Conservation (phyloP, 2,329 filamentous ascomycete species). For the Zasmidium angulare region DNA sequence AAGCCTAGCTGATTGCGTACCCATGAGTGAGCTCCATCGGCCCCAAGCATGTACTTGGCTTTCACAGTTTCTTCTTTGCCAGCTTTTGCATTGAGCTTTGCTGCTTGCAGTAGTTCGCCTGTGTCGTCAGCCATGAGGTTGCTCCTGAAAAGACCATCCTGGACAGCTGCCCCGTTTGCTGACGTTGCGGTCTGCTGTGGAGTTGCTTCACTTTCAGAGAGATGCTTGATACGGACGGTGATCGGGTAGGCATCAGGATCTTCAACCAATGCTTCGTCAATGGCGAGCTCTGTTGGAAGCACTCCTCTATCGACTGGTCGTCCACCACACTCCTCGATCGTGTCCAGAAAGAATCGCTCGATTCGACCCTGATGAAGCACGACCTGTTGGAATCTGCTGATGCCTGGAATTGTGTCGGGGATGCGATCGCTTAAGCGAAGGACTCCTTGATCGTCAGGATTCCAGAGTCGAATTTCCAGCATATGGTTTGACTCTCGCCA, state of each 20-base stretch:
- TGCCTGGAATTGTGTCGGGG: slow-evolving; percentile 55
- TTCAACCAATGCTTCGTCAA: slow-evolving; percentile 54
- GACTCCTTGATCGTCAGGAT: slow-evolving; percentile 58
- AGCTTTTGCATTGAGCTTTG: background rate
- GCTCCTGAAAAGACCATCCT: slow-evolving; percentile 60
- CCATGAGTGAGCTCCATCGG: background rate
- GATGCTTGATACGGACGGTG: slow-evolving; percentile 57
- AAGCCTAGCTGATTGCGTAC: background rate
- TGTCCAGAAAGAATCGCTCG: slow-evolving; percentile 51
- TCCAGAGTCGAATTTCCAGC: slow-evolving; percentile 58
- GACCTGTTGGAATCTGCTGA: slow-evolving; percentile 56
- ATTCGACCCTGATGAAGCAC: slow-evolving; percentile 70
- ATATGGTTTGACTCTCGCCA: slow-evolving; percentile 66
- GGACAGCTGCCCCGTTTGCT: slow-evolving; percentile 33
- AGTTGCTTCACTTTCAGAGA: slow-evolving; percentile 59
- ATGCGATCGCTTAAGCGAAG: slow-evolving; percentile 59
- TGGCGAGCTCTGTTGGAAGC: slow-evolving; percentile 55
- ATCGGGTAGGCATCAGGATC: slow-evolving; percentile 59
- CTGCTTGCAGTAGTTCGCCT: background rate
- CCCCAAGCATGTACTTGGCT: background rate
- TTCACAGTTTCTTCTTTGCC: background rate
- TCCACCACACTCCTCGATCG: slow-evolving; percentile 47
- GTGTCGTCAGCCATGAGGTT: slow-evolving; percentile 36
- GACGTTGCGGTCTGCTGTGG: slow-evolving; percentile 45
- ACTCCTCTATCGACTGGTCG: slow-evolving; percentile 61